Evolutionary conservation across 129 eudicot species (phyloP).

Genomic region (Sambucus nigra): DNA sequence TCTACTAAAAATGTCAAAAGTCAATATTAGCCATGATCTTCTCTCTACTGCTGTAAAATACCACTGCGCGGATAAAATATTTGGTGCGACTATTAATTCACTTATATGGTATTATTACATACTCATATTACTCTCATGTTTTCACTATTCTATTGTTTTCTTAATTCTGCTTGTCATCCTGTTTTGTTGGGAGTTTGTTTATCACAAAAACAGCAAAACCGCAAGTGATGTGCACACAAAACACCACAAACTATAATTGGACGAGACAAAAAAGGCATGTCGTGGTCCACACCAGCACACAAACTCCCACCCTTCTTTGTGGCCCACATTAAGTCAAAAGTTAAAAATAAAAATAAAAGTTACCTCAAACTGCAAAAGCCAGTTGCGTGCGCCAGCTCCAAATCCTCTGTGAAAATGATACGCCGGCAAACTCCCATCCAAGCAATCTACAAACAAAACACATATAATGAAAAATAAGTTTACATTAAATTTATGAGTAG

Average conservation of each 20-base stretch:
- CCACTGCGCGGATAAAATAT: too few species aligned
- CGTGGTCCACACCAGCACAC: not conserved
- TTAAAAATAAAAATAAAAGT: not conserved
- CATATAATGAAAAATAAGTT: not conserved
- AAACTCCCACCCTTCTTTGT: slow-evolving; percentile 1
- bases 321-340: slow-evolving; percentile 7
- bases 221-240: not conserved
- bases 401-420: slow-evolving; percentile 83
- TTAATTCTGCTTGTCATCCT: too few species aligned
- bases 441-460: slow-evolving; percentile 49
- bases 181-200: not conserved
- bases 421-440: slow-evolving; percentile 93
- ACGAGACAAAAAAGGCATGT: not conserved
- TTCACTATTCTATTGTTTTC: too few species aligned
- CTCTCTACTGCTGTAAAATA: too few species aligned
- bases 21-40: too few species aligned
- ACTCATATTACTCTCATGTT: too few species aligned
- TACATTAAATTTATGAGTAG: slow-evolving; percentile 1
- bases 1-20: too few species aligned
- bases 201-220: not conserved
- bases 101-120: too few species aligned
- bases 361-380: slow-evolving; percentile 99
- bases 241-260: not conserved
- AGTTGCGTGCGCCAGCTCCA: slow-evolving; percentile 80
- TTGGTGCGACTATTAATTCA: too few species aligned